Evolutionary conservation across 352 stramenopile species (phyloP).

Genomic region (Pythium dissimile): DNA sequence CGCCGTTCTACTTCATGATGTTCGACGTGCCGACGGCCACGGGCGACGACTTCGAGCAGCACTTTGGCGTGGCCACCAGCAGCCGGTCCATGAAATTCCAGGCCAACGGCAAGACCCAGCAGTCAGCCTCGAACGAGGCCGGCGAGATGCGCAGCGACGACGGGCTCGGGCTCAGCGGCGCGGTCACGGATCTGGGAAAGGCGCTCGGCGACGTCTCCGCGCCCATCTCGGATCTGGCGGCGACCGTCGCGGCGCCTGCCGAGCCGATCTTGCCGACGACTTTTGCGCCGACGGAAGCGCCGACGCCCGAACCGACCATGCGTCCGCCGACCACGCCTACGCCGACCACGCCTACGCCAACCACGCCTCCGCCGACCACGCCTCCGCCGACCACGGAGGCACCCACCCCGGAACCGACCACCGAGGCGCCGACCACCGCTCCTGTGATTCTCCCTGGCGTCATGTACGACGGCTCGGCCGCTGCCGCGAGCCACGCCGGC

Average conservation of each 20-base stretch:
- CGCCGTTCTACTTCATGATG: constrained; percentile 65
- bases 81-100: constrained; percentile 10
- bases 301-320: constrained; percentile 4
- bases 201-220: not conserved
- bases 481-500: not conserved
- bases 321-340: not conserved
- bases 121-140: not conserved
- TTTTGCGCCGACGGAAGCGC: constrained; percentile 1
- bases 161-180: not conserved
- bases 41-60: constrained; percentile 40
- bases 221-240: not conserved
- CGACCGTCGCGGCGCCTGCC: not conserved
- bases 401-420: not conserved
- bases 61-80: constrained; percentile 40
- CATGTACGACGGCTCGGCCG: not conserved
- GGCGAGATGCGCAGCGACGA: not conserved
- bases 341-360: constrained; percentile 1
- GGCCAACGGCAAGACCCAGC: not conserved
- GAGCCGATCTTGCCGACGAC: not conserved
- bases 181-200: not conserved
- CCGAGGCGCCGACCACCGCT: not conserved
- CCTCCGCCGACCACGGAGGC: not conserved
- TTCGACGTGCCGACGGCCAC: constrained; percentile 38
- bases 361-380: not conserved
- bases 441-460: not conserved